Conservation (phyloP, 176 grass and related monocot species). For the Carex littledalei region DNA sequence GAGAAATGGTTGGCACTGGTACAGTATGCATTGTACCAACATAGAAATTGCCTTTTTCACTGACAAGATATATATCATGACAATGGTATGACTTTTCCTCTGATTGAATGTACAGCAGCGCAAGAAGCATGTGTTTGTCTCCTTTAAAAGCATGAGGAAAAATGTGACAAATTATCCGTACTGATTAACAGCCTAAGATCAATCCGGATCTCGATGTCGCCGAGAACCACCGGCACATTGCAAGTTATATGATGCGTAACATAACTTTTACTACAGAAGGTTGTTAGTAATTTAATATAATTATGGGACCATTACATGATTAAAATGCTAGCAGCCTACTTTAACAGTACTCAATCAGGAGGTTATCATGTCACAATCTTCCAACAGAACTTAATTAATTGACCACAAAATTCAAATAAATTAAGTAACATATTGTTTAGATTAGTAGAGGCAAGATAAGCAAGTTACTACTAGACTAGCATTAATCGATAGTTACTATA, state of each 20-base stretch:
- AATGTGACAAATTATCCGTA: neutral
- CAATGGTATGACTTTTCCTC: neutral
- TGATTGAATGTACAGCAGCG: neutral
- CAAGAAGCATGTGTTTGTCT: neutral
- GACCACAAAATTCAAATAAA: neutral
- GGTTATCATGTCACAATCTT: conserved; percentile 15
- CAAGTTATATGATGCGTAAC: neutral
- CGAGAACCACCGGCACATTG: neutral
- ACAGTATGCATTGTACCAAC: neutral
- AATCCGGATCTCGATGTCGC: neutral
- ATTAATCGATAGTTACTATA: neutral
- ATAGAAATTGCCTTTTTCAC: neutral
- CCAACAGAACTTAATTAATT: neutral
- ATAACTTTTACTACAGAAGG: neutral
- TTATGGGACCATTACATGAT: conserved; percentile 18
- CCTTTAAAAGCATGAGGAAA: neutral
- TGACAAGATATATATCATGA: neutral
- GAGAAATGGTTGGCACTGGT: neutral
- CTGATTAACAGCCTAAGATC: neutral
- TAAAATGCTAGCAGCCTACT: neutral
- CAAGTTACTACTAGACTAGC: neutral
- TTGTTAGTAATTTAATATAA: neutral
- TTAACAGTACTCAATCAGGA: neutral
- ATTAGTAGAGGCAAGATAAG: neutral
- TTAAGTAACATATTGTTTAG: neutral